Evolutionary conservation across 768 basidiomycete species (phyloP).

Genomic region (Suillus discolor): DNA sequence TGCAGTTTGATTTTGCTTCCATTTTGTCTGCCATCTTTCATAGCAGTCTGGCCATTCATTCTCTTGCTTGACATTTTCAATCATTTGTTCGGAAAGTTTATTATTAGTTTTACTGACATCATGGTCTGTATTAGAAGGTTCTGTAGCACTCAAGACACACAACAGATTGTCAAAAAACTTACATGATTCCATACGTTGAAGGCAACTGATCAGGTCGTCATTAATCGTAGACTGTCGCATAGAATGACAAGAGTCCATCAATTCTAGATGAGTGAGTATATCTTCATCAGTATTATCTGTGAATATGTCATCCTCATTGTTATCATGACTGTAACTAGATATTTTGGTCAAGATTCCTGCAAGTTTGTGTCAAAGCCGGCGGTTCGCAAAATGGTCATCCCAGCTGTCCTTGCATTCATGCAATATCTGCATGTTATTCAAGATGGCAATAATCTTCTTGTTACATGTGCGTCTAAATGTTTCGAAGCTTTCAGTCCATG

Average conservation of each 20-base stretch:
- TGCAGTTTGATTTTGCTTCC: not conserved
- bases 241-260: not conserved
- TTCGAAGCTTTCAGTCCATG: not conserved
- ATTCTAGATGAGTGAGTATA: not conserved
- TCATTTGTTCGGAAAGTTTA: too few relatives aligned
- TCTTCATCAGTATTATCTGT: constrained; percentile 9
- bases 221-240: not conserved
- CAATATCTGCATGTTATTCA: constrained; percentile 44
- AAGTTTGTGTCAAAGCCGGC: constrained; percentile 2
- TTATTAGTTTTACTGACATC: too few relatives aligned
- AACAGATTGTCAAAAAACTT: not conserved
- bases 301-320: constrained; percentile 34
- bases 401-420: constrained; percentile 43
- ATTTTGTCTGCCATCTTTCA: not conserved
- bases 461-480: not conserved
- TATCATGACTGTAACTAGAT: not conserved
- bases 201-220: not conserved
- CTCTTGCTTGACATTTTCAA: not conserved
- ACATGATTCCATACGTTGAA: not conserved
- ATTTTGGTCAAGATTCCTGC: not conserved
- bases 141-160: too few relatives aligned
- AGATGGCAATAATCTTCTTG: constrained; percentile 8
- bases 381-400: constrained; percentile 31
- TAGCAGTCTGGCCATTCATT: not conserved
- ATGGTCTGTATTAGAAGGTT: too few relatives aligned